Conservation (phyloP, 2,329 filamentous ascomycete genomes). For the Alternaria brassicae region DNA sequence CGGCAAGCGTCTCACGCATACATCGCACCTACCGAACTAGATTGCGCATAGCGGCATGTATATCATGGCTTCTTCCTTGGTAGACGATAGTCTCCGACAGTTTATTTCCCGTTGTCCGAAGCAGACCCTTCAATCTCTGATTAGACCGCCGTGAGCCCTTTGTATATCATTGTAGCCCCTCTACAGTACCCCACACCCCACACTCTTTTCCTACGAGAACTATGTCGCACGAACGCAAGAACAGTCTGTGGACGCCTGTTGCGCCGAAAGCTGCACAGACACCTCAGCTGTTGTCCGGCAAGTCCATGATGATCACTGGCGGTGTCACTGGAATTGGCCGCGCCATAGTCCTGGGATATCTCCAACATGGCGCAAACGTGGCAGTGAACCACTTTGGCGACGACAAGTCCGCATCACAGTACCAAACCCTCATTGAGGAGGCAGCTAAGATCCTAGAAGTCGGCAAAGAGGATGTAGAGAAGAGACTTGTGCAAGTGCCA, state of each 20-base stretch:
- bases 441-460: constrained; percentile 28
- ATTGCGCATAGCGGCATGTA: constrained; percentile 23
- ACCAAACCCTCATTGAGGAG: constrained; percentile 57
- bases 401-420: constrained; percentile 56
- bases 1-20: constrained; percentile 10
- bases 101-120: not conserved
- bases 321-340: constrained; percentile 86
- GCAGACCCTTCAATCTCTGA: not conserved
- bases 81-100: not conserved
- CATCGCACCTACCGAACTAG: constrained; percentile 24
- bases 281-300: constrained; percentile 68
- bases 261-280: constrained; percentile 14
- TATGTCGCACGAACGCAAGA: constrained; percentile 19
- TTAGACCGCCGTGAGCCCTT: not conserved
- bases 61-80: constrained; percentile 17
- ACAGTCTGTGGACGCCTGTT: constrained; percentile 17
- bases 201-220: constrained; percentile 1
- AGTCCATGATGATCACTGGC: constrained; percentile 86
- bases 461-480: constrained; percentile 42
- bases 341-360: constrained; percentile 81
- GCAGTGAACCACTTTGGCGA: constrained; percentile 79
- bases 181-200: constrained; percentile 8
- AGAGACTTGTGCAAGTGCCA: constrained; percentile 67
- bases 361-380: constrained; percentile 78
- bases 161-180: not conserved